Base-by-base conservation (phyloP, 139 green algal species). In the Tetradesmus lagerheimii region DNA sequence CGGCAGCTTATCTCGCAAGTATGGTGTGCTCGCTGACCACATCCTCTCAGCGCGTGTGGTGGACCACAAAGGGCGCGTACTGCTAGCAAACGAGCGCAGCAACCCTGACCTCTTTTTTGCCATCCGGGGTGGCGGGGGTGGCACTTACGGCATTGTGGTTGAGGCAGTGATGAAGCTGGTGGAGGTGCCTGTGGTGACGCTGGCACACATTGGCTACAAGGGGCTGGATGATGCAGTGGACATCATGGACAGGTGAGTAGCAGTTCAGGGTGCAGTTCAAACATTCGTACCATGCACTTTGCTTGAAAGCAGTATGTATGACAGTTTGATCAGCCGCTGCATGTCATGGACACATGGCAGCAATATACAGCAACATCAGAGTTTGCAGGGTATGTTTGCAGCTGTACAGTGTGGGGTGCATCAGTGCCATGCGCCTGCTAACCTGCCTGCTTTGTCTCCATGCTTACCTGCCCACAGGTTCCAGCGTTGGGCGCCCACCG, bases 21-120 rank as follows among this genome's bases (percentile, higher is more conserved):
- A 89, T 45, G 85, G 85, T 4, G 67, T 89, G 29, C 71, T 89
- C 2, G 67, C 85, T 38, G 85, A 89, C 43, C 71, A 83, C 34
- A 27, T 89, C 8, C 25, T 89, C 31, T 37, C 85, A 43, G 85
- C 85, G 16, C 34, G 23, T 6, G 82, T 89, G 66, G 85, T 89
- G 85, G 67, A 89, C 47, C 38, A 74, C 5, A 39, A 89, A 27
- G 85, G 85, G 4, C 71, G 85, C 11, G 25, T 89, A 29, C 67
- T 89, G 85, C 37, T 50, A 27, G 85, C 85, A 11, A 80, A 37
- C 76, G 2, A 27, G 25, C 41, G 41, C 4, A 57, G 27, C 35
- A 89, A 89, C 67, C 67, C 85, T 18, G 85, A 83, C 39, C 67
- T 89, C 25, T 83, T 89, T 29, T 89, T 89, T 83, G 71, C 85